Evolutionary conservation across 768 basidiomycete species (phyloP).

Genomic region (Pleurotus cornucopiae): DNA sequence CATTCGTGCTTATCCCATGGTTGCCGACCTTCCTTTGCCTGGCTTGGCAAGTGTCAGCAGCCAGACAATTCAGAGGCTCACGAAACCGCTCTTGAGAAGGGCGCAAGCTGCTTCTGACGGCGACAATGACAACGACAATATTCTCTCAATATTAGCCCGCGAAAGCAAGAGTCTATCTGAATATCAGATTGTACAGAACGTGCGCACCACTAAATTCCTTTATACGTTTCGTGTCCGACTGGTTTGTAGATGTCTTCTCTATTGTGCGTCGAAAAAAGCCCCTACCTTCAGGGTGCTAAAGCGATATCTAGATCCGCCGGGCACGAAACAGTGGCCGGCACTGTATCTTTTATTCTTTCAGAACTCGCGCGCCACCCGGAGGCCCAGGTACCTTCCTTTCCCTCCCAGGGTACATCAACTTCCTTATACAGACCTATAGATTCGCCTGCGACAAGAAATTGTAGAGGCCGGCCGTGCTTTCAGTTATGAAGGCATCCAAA

Average conservation of each 20-base stretch:
- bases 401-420: not conserved
- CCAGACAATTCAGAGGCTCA: constrained; percentile 3
- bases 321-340: constrained; percentile 36
- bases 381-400: constrained; percentile 17
- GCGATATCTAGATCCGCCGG: constrained; percentile 27
- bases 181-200: constrained; percentile 21
- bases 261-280: constrained; percentile 15
- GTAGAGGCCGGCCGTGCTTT: constrained; percentile 20
- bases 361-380: constrained; percentile 33
- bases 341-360: constrained; percentile 31
- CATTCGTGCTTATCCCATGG: constrained; percentile 22
- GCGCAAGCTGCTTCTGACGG: constrained; percentile 4
- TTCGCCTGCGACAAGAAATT: constrained; percentile 34
- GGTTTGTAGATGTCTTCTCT: constrained; percentile 26
- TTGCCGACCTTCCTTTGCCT: constrained; percentile 4
- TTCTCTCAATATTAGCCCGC: constrained; percentile 21
- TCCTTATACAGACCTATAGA: constrained; percentile 11
- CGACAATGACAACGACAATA: constrained; percentile 14
- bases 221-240: not conserved
- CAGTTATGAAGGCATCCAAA: constrained; percentile 31
- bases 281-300: not conserved
- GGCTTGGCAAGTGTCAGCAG: not conserved
- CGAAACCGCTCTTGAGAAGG: constrained; percentile 14
- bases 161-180: constrained; percentile 12
- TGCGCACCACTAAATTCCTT: not conserved